Evolutionary conservation across 306 rosid species (phyloP).

Genomic region (Cucurbita pepo): DNA sequence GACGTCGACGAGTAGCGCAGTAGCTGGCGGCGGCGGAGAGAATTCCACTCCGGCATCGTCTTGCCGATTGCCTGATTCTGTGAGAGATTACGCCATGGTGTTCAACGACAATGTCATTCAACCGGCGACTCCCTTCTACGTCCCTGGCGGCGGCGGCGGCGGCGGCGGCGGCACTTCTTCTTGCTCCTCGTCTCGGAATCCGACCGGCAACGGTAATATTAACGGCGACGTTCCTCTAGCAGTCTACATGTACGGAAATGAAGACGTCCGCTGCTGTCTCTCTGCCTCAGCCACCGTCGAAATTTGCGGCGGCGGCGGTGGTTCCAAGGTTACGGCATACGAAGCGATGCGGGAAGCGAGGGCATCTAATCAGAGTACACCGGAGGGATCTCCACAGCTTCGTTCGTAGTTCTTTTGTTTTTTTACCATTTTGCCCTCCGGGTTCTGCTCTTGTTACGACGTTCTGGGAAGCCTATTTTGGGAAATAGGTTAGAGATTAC

Average conservation of each 20-base stretch:
- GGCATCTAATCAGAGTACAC: conserved; percentile 17
- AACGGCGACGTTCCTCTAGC: conserved; percentile 5
- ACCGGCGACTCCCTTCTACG: background rate
- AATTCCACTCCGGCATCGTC: conserved; percentile 26
- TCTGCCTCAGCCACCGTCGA: background rate
- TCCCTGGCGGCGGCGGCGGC: background rate
- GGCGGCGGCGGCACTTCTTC: background rate
- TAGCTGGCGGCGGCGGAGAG: conserved; percentile 11
- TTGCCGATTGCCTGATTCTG: background rate
- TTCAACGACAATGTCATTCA: background rate
- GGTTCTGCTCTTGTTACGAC: background rate
- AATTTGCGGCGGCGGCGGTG: background rate
- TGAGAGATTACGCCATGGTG: background rate
- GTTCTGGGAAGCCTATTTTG: background rate
- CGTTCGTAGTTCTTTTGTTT: background rate
- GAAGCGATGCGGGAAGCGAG: conserved; percentile 11
- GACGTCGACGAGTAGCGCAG: conserved; percentile 14
- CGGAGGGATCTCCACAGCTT: conserved; percentile 9
- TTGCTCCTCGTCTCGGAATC: background rate
- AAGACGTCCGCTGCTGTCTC: background rate
- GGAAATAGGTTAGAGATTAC: background rate
- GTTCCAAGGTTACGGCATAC: background rate
- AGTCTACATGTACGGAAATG: background rate
- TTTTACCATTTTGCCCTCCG: background rate
- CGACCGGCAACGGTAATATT: background rate